A percentile compares a stretch with the other conserved stretches of the same genome.
Evolutionary conservation across 768 basidiomycete species (phyloP).

Genomic region (Mycena rebaudengoi): DNA sequence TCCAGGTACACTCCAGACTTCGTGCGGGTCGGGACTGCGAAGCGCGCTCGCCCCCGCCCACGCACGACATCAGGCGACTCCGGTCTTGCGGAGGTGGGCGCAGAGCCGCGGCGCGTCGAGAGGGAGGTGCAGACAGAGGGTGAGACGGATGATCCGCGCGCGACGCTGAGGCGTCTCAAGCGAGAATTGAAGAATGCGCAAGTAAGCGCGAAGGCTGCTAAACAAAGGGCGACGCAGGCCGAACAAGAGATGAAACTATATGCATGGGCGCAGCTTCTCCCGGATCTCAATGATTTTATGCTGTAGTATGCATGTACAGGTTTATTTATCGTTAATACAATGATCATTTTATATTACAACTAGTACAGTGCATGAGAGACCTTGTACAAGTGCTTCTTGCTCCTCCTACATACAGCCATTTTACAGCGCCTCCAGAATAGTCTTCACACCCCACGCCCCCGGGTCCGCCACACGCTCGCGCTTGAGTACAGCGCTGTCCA

Average conservation of each 20-base stretch:
- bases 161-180: neutral
- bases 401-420: too few species aligned
- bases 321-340: too few species aligned
- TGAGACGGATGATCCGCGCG: neutral
- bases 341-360: too few species aligned
- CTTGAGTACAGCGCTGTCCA: constrained; percentile 72
- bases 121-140: constrained; percentile 5
- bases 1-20: neutral
- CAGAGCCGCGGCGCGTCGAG: neutral
- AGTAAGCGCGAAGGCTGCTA: too few species aligned
- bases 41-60: neutral
- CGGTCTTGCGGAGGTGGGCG: neutral
- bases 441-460: constrained; percentile 91
- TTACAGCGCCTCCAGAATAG: constrained; percentile 67
- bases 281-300: too few species aligned
- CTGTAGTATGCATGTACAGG: too few species aligned
- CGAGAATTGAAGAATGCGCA: neutral
- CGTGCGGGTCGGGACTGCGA: neutral
- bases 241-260: too few species aligned
- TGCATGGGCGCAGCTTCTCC: too few species aligned
- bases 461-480: constrained; percentile 79
- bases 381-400: too few species aligned
- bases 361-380: too few species aligned
- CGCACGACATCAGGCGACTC: constrained; percentile 3
- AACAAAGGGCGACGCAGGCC: too few species aligned